Evolutionary conservation across 1,139 yeast genomes (phyloP), one percentile per base, ranked within the genome.

Genomic region (Kodamaea anthophila): DNA sequence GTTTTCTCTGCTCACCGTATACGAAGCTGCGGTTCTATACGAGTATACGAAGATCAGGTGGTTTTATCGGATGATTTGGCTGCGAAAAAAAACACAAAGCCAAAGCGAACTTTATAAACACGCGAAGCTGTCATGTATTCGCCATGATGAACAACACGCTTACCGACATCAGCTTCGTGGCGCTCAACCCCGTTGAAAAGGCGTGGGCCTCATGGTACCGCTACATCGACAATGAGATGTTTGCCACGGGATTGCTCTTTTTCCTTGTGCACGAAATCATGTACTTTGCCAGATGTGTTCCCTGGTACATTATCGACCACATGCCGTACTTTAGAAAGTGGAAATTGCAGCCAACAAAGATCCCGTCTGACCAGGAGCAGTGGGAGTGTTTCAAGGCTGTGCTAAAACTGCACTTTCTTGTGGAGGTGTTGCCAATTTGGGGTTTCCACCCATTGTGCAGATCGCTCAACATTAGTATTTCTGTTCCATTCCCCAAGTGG

Each of bases 401-500:
- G 18, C 60, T 88, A 34, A 70, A 79, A 29, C 82, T 93, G 16
- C 97, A 88, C 59, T 77, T 86, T 51, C 58, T 88, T 39, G 94
- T 88, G 32, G 97, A 88, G 60, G 95, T 94, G 8, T 69, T 91
- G 38, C 97, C 96, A 33, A 88, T 88, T 46, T 88, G 96, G 93
- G 79, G 86, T 30, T 88, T 88, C 74, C 96, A 91, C 55, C 94
- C 95, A 33, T 62, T 87, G 47, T 84, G 95, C 60, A 72, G 78
- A 37, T 64, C 65, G 43, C 70, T 86, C 45, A 91, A 91, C 38
- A 82, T 88, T 43, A 60, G 77, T 9, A 74, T 77, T 44, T 69
- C 72, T 27, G 94, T 87, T 6, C 96, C 96, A 12, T 87, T 88
- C 68, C 96, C 96, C 23, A 46, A 70, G 9, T 51, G 64, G 52